Evolutionary conservation across 2,329 filamentous ascomycete genomes (phyloP).

Genomic region (Trichoderma afroharzianum): DNA sequence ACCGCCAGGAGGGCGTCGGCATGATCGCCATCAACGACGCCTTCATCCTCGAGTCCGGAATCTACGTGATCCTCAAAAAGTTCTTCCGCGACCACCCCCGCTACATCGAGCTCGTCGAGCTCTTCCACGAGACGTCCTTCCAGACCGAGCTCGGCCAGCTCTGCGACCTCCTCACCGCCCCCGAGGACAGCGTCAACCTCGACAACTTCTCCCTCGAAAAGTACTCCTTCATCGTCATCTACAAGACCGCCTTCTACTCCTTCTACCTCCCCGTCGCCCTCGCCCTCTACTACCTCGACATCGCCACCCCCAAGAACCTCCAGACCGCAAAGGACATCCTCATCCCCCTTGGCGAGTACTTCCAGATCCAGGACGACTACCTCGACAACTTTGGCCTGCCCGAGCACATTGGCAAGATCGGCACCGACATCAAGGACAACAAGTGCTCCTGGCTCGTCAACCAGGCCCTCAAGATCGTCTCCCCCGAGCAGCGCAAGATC

Average conservation of each 20-base stretch:
- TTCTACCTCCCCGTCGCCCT: conserved; percentile 97
- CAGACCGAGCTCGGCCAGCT: conserved; percentile 95
- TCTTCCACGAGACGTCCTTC: conserved; percentile 92
- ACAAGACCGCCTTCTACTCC: conserved; percentile 99
- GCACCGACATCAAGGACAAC: conserved; percentile 98
- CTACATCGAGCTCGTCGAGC: conserved; percentile 88
- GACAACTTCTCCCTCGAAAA: conserved; percentile 94
- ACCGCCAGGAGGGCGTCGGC: conserved; percentile 81
- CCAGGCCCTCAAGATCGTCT: conserved; percentile 78
- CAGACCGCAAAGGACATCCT: conserved; percentile 87
- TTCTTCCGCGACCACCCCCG: conserved; percentile 82
- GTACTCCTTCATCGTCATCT: conserved; percentile 97
- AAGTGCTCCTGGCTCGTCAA: conserved; percentile 99
- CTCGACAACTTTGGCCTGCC: conserved; percentile 96
- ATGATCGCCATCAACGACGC: conserved; percentile 98
- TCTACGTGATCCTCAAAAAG: conserved; percentile 90
- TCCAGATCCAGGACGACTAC: conserved; percentile 98
- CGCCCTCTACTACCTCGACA: conserved; percentile 77
- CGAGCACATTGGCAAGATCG: conserved; percentile 93
- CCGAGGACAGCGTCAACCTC: conserved; percentile 88
- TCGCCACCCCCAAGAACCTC: conserved; percentile 84
- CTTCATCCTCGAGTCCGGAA: conserved; percentile 88
- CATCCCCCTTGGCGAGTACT: conserved; percentile 97
- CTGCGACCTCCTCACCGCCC: conserved; percentile 91
- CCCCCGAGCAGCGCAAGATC: conserved; percentile 78